Percentiles rank a stretch among this genome's conserved stretches.
Conservation (phyloP, 257 asterid genomes). For the Solanum clarkiae region DNA sequence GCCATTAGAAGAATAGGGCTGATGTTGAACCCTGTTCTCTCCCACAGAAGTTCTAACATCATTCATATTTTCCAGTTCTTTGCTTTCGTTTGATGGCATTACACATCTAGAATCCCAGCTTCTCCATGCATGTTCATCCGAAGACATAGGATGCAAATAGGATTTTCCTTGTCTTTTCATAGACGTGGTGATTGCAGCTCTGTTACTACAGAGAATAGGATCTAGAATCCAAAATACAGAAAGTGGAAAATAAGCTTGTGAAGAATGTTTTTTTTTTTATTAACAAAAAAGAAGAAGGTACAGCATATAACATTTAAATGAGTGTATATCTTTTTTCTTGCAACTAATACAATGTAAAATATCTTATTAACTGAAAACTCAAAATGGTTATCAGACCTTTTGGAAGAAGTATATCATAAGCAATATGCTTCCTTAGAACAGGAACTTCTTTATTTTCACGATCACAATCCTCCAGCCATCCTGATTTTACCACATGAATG, state of each 20-base stretch:
- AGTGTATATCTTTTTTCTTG: neutral
- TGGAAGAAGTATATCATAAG: constrained; percentile 79
- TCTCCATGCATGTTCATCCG: constrained; percentile 12
- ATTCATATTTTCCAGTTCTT: constrained; percentile 8
- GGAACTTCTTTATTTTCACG: constrained; percentile 62
- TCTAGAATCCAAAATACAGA: constrained; percentile 23
- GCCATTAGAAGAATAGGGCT: constrained; percentile 20
- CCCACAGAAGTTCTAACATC: constrained; percentile 1
- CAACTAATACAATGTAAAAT: neutral
- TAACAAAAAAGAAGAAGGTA: neutral
- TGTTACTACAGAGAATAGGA: constrained; percentile 27
- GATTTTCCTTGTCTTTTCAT: constrained; percentile 33
- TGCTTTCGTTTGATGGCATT: constrained; percentile 22
- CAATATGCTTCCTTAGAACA: constrained; percentile 68
- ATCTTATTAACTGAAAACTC: neutral
- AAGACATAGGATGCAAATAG: constrained; percentile 18
- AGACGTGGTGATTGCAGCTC: constrained; percentile 19
- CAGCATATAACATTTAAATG: neutral
- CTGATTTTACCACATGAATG: constrained; percentile 51
- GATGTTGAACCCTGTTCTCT: constrained; percentile 10
- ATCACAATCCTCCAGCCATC: constrained; percentile 89
- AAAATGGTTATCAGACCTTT: constrained; percentile 40
- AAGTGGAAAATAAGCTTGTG: neutral
- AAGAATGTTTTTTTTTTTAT: neutral
- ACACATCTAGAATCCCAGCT: constrained; percentile 20